phyloP scores from a whole-genome alignment of 169 alveolate genomes.

The Plasmodium inui region DNA sequence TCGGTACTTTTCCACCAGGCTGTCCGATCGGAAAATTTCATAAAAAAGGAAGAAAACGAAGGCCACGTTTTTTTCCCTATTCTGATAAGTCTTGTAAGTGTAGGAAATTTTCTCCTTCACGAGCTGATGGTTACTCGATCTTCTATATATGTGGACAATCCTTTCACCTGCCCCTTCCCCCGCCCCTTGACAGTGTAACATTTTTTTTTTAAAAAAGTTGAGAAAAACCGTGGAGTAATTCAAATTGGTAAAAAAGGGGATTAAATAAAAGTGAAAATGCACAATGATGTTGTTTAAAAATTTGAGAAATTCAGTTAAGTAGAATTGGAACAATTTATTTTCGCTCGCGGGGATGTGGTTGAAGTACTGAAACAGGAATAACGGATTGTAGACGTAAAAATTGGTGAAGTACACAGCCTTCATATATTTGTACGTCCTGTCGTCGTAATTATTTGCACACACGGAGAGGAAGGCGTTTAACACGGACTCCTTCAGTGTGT shows the following conservation, averaged over 20 bases:
- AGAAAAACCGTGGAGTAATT: conserved; percentile 38
- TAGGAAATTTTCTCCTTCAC: conserved; percentile 16
- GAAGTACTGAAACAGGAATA: conserved; percentile 48
- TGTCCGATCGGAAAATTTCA: conserved; percentile 12
- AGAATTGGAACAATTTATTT: conserved; percentile 23
- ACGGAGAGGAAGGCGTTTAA: not conserved
- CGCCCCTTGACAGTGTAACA: too few relatives aligned
- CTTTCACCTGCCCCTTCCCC: not conserved
- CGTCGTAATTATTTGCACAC: conserved; percentile 58
- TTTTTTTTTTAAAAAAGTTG: conserved; percentile 46
- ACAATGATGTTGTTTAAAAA: conserved; percentile 63
- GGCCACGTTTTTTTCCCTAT: not conserved
- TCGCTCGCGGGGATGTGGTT: not conserved
- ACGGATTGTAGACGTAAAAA: conserved; percentile 58
- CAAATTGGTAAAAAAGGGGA: conserved; percentile 65
- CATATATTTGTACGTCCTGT: conserved; percentile 42
- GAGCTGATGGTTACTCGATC: not conserved
- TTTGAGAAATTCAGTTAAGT: conserved; percentile 36
- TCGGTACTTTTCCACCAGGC: conserved; percentile 6
- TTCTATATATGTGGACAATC: not conserved
- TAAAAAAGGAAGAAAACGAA: not conserved
- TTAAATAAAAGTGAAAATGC: conserved; percentile 60
- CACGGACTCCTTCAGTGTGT: conserved; percentile 27
- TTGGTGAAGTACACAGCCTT: conserved; percentile 25
- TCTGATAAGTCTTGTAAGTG: not conserved